Evolutionary conservation across 768 basidiomycete species (phyloP), one percentile per base, ranked within the genome.

Genomic region (Pleurotus tuber-regium): DNA sequence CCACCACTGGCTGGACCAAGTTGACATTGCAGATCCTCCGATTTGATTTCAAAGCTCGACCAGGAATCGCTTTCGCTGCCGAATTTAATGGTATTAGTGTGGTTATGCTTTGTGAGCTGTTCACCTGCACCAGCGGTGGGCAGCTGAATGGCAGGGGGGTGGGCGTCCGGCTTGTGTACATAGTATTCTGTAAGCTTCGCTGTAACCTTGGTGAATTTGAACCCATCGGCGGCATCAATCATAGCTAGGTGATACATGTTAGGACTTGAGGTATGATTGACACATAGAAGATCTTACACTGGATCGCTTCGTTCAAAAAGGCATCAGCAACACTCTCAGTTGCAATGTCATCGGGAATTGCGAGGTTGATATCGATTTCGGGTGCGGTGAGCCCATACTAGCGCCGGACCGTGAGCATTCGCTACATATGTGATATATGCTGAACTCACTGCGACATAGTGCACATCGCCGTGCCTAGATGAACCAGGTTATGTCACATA

Each of bases 311-410:
- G 14, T 33, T 30, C 46, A 48, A 19, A 21, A 48, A 48, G 5
- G 46, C 46, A 21, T 48, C 46, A 5, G 21, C 46, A 4, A 24
- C 46, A n/a, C 23, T 24, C 8, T 14, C n/a, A 7, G 19, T 19
- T 18, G 28, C 46, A 35, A 48, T n/a, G 18, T 33, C 23, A 23
- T 48, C 46, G 8, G 46, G 46, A 30, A 48, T 48, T 9, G 46
- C 46, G n/a, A 48, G 35, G 46, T 48, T 48, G 31, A 31, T 48
- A 48, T 48, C 46, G 9, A 48, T 11, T 5, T 21, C 46, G 2
- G 46, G 46, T 18, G n/a, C 29, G 9, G 16, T 35, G 14, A 24
- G 31, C 8, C 46, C 46, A 18, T 48, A 48, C 46, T 48, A 19
- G 11, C 11, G 10, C 29, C 16, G 14, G 16, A 23, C 6, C 14